Base-by-base conservation (phyloP, 306 rosid species). In the Macrotyloma uniflorum region DNA sequence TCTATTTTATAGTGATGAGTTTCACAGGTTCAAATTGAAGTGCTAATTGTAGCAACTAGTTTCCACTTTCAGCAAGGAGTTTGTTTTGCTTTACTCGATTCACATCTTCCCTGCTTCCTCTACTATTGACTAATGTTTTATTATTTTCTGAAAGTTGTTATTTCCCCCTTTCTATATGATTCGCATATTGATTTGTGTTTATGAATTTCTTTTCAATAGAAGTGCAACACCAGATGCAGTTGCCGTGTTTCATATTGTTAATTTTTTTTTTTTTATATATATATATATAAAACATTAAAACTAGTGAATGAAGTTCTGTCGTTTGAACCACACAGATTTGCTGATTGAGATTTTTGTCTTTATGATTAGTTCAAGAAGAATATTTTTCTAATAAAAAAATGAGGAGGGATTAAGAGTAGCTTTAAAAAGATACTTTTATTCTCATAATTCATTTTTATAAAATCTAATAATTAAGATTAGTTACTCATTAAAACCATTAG, bases 271-370 rank as follows among this genome's bases (percentile, higher is more conserved):
- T n/a, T n/a, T n/a, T n/a, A n/a, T n/a, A n/a, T n/a, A n/a, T n/a
- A n/a, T n/a, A n/a, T n/a, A 2, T 3, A 53, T 9, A 9, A 63
- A 42, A 22, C 33, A 23, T 24, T 18, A 36, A 26, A 15, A 49
- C 13, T 62, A 14, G 62, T 15, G 15, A 47, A 9, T 58, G 22
- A 18, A 64, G 20, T 53, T 42, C 45, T 42, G 57, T 1, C 62
- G 28, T 46, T 23, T 58, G 64, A 28, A 58, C 62, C 40, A 55
- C 8, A 72, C 16, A 43, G 32, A 32, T 66, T 67, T 75, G 55
- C 47, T 70, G 69, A 30, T 77, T 78, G 9, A 5, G 58, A 24
- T 24, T 42, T 19, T 45, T 67, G 26, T 24, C 73, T 68, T 53
- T 58, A 61, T 68, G 45, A 35, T 45, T 43, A 30, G 78, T 58